Evolutionary conservation across 1,284 basidiomycete genomes (phyloP), one percentile per base, ranked within the genome.

Genomic region (Gomphus bonarii): DNA sequence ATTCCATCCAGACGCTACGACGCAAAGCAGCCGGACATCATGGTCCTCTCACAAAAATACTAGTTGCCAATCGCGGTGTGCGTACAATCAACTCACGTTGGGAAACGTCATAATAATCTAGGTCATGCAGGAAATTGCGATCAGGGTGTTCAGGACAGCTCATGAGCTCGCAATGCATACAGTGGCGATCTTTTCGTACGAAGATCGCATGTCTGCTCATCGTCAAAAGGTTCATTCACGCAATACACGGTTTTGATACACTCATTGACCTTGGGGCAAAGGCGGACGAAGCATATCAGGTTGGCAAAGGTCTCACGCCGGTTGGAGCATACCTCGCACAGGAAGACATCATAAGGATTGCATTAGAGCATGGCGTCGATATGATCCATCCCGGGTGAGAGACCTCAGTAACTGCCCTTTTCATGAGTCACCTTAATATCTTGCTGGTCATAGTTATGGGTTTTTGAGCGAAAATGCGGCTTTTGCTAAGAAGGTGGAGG

Each of bases 111-210:
- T 57, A 60, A 55, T 44, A 28, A 11, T 56, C n/a, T n/a, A 47
- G 47, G 53, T 38, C 36, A 28, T 62, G 11, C 65, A 95, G 91
- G 95, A 99, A 88, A 99, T 99, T 70, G 97, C 97, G 33, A 95
- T 99, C 67, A 90, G 97, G 70, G 94, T 99, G 54, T 97, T 99
- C 81, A 82, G 97, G 67, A 98, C 97, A 2, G 92, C 97, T 56
- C 95, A 99, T 76, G 97, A 99, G 71, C 82, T 99, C 60, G 97
- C 95, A 36, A 97, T 99, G 94, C 91, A 95, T 70, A 97, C 95
- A 54, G 97, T 99, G 58, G 95, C 97, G 48, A 97, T 99, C 75
- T 99, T 92, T 78, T 97, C 94, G 16, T 88, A 81, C 69, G 97
- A 99, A 73, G 97, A 99, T 78, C 83, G 97, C 62, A 82, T 98